Conservation (phyloP, 1,139 yeast species). For the Pichia sp. region DNA sequence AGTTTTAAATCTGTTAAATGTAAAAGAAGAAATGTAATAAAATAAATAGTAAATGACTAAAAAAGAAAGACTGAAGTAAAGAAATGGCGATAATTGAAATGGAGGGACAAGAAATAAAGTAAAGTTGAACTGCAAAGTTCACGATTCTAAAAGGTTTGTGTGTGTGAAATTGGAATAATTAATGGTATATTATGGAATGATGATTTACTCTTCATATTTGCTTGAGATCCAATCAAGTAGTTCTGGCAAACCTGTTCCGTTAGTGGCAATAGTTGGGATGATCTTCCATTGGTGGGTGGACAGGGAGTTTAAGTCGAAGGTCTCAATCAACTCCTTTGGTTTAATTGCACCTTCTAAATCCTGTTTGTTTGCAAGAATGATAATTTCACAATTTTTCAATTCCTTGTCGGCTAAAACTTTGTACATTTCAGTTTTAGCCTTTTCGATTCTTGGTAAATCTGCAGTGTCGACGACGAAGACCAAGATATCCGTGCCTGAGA, state of each 20-base stretch:
- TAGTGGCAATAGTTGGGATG: constrained; percentile 71
- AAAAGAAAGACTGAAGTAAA: not conserved
- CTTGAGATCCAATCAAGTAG: constrained; percentile 70
- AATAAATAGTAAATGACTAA: not conserved
- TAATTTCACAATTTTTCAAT: constrained; percentile 71
- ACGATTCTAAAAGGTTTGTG: not conserved
- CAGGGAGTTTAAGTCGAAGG: constrained; percentile 51
- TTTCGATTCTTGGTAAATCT: constrained; percentile 69
- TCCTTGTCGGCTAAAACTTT: constrained; percentile 80
- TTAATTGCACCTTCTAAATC: constrained; percentile 64
- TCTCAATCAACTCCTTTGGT: constrained; percentile 64
- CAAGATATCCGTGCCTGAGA: constrained; percentile 91
- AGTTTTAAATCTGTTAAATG: no score
- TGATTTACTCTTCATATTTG: constrained; percentile 37
- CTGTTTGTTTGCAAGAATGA: constrained; percentile 91
- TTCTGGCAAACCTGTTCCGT: constrained; percentile 74
- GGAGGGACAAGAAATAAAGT: no score
- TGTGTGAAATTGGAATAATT: no score
- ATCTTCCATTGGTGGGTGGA: constrained; percentile 70
- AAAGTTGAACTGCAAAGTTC: no score
- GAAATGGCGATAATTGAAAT: not conserved
- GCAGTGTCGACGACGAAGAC: constrained; percentile 88
- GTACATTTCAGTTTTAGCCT: constrained; percentile 74
- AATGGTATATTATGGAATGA: constrained; percentile 7
- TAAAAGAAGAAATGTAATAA: not conserved